phyloP scores from a whole-genome alignment of 805 yeast genomes.

The Candida takata region DNA sequence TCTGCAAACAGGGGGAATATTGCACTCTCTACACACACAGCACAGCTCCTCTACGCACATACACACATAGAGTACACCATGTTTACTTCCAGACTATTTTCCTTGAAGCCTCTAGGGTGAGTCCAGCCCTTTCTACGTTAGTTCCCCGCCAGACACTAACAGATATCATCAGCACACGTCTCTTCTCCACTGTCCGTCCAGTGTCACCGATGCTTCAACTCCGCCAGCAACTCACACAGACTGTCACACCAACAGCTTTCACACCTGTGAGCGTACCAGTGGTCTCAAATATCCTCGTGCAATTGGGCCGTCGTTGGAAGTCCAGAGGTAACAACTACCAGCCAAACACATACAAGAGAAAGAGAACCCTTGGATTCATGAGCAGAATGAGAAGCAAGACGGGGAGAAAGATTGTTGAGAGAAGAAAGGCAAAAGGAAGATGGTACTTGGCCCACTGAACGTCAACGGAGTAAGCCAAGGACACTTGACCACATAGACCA shows the following conservation, averaged over 20 bases:
- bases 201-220: conserved; percentile 17
- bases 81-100: conserved; percentile 2
- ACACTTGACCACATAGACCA: no score
- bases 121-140: neutral
- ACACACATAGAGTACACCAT: no score
- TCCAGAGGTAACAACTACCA: conserved; percentile 93
- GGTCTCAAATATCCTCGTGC: conserved; percentile 16
- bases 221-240: conserved; percentile 9
- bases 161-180: conserved; percentile 5
- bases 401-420: conserved; percentile 71
- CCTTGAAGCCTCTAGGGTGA: conserved; percentile 1
- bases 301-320: conserved; percentile 53
- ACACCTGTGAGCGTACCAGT: conserved; percentile 11
- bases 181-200: conserved; percentile 14
- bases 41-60: neutral
- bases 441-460: conserved; percentile 62
- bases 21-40: neutral
- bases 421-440: conserved; percentile 84
- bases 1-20: no score
- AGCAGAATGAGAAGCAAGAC: conserved; percentile 68
- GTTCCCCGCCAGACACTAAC: conserved; percentile 8
- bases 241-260: conserved; percentile 15
- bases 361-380: conserved; percentile 84
- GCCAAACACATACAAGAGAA: conserved; percentile 85
- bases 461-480: no score